Conservation (phyloP, 768 basidiomycete species). For the Coprinopsis sp. region DNA sequence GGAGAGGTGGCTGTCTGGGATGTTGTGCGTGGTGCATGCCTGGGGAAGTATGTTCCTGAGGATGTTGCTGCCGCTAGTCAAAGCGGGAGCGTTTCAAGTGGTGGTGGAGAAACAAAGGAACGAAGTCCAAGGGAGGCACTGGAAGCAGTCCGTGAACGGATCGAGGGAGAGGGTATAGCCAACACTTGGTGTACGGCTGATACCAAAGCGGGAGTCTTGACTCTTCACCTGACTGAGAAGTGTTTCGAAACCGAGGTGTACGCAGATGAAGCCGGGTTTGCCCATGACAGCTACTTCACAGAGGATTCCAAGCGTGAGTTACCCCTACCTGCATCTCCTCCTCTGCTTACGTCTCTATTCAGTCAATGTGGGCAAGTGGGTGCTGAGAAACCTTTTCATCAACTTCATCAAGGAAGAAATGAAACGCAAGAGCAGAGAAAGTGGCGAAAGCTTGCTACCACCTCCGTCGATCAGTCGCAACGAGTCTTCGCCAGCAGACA, state of each 20-base stretch:
- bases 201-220: conserved; percentile 84
- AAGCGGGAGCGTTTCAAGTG: conserved; percentile 40
- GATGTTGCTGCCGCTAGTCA: conserved; percentile 60
- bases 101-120: conserved; percentile 37
- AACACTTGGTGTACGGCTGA: conserved; percentile 84
- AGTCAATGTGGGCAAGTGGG: conserved; percentile 95
- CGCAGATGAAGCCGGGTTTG: conserved; percentile 83
- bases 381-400: conserved; percentile 78
- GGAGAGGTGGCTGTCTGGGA: conserved; percentile 94
- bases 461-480: conserved; percentile 20
- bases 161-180: conserved; percentile 93
- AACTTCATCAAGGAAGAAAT: conserved; percentile 73
- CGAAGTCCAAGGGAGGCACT: conserved; percentile 77
- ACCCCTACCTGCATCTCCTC: neutral
- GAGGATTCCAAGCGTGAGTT: conserved; percentile 80
- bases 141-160: conserved; percentile 80
- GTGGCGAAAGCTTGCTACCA: conserved; percentile 11
- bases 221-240: conserved; percentile 80
- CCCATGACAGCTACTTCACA: conserved; percentile 50
- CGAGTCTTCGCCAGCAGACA: conserved; percentile 24
- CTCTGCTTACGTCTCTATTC: conserved; percentile 10
- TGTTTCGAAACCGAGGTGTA: conserved; percentile 96
- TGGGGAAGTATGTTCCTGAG: conserved; percentile 62
- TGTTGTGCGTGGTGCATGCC: conserved; percentile 70
- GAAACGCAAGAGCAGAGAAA: conserved; percentile 10